A percentile compares a stretch with the other conserved stretches of the same genome.
These are phyloP conservation scores for Lepidopterella palustris DNA, from an alignment of 495 filamentous ascomycete genomes.

Conservation along the genomic window DNA sequence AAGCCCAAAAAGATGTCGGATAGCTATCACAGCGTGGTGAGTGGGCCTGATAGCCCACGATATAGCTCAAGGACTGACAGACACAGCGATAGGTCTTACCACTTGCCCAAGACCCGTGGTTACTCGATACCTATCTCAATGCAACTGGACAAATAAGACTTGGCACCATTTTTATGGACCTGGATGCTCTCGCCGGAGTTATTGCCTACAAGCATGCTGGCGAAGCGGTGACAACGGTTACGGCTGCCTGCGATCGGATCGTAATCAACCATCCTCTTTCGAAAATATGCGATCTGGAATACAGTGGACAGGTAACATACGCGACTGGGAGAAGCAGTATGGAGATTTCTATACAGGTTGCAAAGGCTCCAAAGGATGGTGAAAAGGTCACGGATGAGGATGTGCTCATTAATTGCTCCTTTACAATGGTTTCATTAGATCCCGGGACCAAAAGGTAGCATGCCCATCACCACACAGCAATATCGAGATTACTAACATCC, in stretches of 20 bases:
- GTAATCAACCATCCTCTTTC: conserved; percentile 65
- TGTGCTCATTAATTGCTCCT: conserved; percentile 69
- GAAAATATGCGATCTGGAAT: conserved; percentile 73
- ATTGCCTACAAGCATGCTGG: conserved; percentile 81
- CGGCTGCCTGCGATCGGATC: conserved; percentile 74
- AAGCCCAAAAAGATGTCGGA: conserved; percentile 60
- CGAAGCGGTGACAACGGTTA: conserved; percentile 68
- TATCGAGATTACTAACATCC: not conserved
- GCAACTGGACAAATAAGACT: conserved; percentile 59
- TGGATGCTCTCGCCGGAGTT: conserved; percentile 74
- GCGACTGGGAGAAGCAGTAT: conserved; percentile 74
- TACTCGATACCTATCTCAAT: conserved; percentile 63
- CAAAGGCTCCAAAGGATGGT: conserved; percentile 53
- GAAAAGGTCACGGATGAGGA: conserved; percentile 57
- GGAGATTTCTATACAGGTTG: conserved; percentile 72
- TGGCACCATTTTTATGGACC: conserved; percentile 71
- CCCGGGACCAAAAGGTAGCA: conserved; percentile 62
- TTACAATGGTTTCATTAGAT: conserved; percentile 79
- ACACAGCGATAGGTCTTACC: conserved; percentile 49
- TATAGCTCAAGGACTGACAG: conserved; percentile 17
- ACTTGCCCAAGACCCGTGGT: conserved; percentile 62
- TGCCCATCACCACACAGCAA: not conserved
- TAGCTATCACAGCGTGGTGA: conserved; percentile 56
- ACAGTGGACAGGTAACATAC: conserved; percentile 75
- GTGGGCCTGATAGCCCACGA: conserved; percentile 21